Percentiles rank a stretch among this genome's conserved stretches.
These are phyloP conservation scores for Lasiosphaeria ovina DNA, from an alignment of 495 filamentous ascomycete genomes.

Conservation along the genomic window DNA sequence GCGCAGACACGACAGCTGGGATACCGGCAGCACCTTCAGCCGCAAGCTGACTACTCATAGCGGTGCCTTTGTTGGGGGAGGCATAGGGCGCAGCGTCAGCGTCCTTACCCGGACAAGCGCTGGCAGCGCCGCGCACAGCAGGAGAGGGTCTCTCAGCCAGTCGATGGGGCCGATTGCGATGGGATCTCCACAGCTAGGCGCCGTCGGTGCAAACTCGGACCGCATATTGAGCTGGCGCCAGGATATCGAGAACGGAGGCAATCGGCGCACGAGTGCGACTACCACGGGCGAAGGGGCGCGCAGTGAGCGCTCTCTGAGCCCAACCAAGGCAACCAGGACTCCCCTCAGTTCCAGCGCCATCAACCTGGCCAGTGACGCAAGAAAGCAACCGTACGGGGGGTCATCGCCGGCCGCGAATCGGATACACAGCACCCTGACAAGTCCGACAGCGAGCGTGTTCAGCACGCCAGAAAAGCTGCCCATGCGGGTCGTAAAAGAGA, in stretches of 20 bases:
- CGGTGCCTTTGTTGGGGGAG: slow-evolving; percentile 38
- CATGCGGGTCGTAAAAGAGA: slow-evolving; percentile 9
- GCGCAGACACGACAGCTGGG: slow-evolving; percentile 60
- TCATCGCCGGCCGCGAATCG: slow-evolving; percentile 22
- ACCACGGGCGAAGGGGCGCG: slow-evolving; percentile 27
- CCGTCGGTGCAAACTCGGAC: slow-evolving; percentile 55
- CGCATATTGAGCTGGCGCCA: slow-evolving; percentile 92
- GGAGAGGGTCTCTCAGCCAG: slow-evolving; percentile 51
- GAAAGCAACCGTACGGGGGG: slow-evolving; percentile 40
- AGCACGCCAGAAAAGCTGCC: slow-evolving; percentile 17
- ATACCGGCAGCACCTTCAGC: slow-evolving; percentile 73
- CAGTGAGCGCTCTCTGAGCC: slow-evolving; percentile 50
- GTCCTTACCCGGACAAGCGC: slow-evolving; percentile 56
- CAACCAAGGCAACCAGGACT: slow-evolving; percentile 40
- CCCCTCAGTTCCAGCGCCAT: slow-evolving; percentile 31
- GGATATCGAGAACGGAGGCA: slow-evolving; percentile 53
- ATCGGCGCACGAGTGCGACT: slow-evolving; percentile 32
- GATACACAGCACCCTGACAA: slow-evolving; percentile 22
- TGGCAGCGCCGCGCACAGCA: slow-evolving; percentile 50
- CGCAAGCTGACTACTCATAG: slow-evolving; percentile 57
- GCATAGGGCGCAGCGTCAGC: slow-evolving; percentile 63
- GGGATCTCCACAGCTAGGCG: slow-evolving; percentile 46
- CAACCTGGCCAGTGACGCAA: slow-evolving; percentile 41
- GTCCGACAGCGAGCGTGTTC: slow-evolving; percentile 30
- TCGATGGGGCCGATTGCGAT: slow-evolving; percentile 15